Percentiles rank a stretch among this genome's conserved stretches.
These are phyloP conservation scores for Phytophthora cryptogea DNA, from an alignment of 352 stramenopile genomes.

Conservation along the genomic window DNA sequence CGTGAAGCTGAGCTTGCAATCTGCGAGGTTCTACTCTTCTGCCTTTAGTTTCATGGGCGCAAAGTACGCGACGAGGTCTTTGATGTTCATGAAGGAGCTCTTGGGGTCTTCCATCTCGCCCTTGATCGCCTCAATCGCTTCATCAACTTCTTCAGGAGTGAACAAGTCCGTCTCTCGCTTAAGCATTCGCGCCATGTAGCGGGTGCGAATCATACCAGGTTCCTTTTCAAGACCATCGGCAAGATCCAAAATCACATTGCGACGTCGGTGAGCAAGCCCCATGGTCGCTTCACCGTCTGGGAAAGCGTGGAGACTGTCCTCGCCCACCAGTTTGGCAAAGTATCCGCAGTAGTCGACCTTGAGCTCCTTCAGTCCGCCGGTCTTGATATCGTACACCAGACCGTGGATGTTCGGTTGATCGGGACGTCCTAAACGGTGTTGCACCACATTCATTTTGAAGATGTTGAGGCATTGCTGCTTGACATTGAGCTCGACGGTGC, in stretches of 20 bases:
- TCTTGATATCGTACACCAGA: conserved; percentile 75
- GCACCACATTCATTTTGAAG: conserved; percentile 86
- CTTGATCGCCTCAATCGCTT: conserved; percentile 51
- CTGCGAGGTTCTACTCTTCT: conserved; percentile 5
- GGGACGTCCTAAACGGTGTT: conserved; percentile 64
- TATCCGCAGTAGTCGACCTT: conserved; percentile 67
- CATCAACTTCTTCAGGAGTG: conserved; percentile 55
- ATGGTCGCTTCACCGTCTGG: conserved; percentile 59
- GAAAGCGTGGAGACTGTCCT: conserved; percentile 63
- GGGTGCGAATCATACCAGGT: conserved; percentile 48
- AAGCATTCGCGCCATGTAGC: conserved; percentile 66
- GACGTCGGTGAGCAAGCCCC: conserved; percentile 47
- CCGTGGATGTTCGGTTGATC: conserved; percentile 77
- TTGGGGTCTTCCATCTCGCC: conserved; percentile 36
- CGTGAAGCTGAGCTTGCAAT: not conserved
- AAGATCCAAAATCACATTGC: conserved; percentile 63
- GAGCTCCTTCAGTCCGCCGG: conserved; percentile 64
- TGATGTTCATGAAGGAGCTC: conserved; percentile 50
- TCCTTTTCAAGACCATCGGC: conserved; percentile 65
- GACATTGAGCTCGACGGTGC: conserved; percentile 85
- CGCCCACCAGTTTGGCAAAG: conserved; percentile 50
- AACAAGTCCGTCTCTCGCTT: conserved; percentile 69
- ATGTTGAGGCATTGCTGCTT: conserved; percentile 87
- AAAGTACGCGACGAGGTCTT: conserved; percentile 56
- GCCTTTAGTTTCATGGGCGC: conserved; percentile 30